Evolutionary conservation across 352 stramenopile genomes (phyloP), one percentile per base, ranked within the genome.

Genomic region (Globisporangium ultimum): DNA sequence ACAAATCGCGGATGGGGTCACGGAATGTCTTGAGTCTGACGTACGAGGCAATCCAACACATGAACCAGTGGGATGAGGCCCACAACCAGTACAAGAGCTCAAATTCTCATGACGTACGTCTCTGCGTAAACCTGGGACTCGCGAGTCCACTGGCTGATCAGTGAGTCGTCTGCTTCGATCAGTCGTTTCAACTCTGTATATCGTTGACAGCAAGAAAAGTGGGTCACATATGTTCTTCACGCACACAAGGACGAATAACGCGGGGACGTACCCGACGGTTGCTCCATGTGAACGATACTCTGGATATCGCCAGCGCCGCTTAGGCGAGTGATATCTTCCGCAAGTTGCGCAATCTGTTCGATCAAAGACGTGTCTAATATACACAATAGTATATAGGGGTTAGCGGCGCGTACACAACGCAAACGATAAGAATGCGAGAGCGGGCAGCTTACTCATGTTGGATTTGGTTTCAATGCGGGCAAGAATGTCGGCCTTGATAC

Each of bases 1-100:
- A 76, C 20, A 89, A 66, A 20, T 89, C 70, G 10, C 72, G 63
- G 22, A 86, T 80, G 0, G 79, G 79, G 18, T 86, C 75, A 13
- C 72, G 79, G 18, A 89, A 72, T 3, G 46, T 63, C 50, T 78
- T 76, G 3, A 87, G 62, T 6, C 78, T 88, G 42, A n/a, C 28
- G 28, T 1, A 10, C 28, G 28, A 36, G 28, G 28, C 28, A 36
- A 36, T 36, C 0, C 28, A 36, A 36, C 8, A 5, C 28, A 36
- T 36, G 28, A 36, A 10, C 28, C 28, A 36, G 28, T 36, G 28
- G 9, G 52, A 41, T 49, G 18, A 40, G 12, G 7, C 10, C 2
- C 12, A 40, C 21, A 13, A 53, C 6, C 14, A 40, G 8, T 8
- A 41, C 10, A 42, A 49, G 3, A 47, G 3, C 7, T 7, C 49